phyloP scores from a whole-genome alignment of 1,139 yeast genomes.

The Torulaspora pretoriensis region DNA sequence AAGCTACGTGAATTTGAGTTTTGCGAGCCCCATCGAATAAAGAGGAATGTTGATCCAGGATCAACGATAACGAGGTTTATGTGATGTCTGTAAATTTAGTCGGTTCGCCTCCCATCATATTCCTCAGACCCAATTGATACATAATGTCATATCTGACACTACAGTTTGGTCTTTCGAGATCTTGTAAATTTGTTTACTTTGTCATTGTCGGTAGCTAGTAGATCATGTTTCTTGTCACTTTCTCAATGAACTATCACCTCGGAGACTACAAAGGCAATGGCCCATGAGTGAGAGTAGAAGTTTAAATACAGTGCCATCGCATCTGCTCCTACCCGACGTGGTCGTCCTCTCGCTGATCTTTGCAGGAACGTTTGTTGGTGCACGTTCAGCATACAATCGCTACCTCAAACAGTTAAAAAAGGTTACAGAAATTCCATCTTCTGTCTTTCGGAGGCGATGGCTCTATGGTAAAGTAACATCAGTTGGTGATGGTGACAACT shows the following conservation, averaged over 20 bases:
- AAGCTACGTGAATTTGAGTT: not conserved
- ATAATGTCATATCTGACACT: not conserved
- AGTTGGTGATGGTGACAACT: conserved; percentile 97
- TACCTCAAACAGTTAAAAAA: conserved; percentile 40
- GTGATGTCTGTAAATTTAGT: too few relatives aligned
- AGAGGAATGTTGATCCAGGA: too few relatives aligned
- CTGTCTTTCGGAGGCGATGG: conserved; percentile 41
- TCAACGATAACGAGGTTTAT: too few relatives aligned
- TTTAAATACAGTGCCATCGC: conserved; percentile 5
- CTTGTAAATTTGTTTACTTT: not conserved
- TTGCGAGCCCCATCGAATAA: too few relatives aligned
- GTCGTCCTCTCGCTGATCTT: conserved; percentile 33
- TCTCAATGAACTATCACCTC: not conserved
- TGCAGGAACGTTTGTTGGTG: conserved; percentile 37
- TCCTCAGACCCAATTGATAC: not conserved
- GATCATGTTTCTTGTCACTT: not conserved
- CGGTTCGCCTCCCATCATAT: too few relatives aligned
- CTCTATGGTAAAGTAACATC: conserved; percentile 81
- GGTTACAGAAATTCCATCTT: conserved; percentile 42
- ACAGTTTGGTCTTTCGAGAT: not conserved
- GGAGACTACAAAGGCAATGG: not conserved
- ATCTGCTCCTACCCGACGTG: conserved; percentile 17
- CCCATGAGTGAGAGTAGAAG: conserved; percentile 11
- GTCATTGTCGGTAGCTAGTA: too few relatives aligned
- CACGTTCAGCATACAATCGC: conserved; percentile 38